phyloP scores from a whole-genome alignment of 2,329 filamentous ascomycete genomes.

The Xylariaceae sp. region DNA sequence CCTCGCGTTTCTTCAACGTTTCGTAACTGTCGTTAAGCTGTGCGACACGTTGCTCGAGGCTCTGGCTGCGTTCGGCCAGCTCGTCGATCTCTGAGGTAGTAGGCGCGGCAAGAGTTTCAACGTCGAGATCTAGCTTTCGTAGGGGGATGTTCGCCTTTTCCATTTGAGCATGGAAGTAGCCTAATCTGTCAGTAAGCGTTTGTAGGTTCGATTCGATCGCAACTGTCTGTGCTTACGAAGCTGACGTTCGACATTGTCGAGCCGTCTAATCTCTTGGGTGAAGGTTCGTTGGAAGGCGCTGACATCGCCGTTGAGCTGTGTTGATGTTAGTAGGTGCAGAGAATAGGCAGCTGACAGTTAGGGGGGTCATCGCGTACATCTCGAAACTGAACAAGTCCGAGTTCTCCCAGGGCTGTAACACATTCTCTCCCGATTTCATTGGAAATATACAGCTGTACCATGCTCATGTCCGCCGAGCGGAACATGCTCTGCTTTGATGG shows the following conservation, averaged over 20 bases:
- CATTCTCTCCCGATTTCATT: constrained; percentile 99
- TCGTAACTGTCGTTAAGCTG: constrained; percentile 98
- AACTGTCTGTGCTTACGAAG: constrained; percentile 70
- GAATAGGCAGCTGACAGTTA: constrained; percentile 24
- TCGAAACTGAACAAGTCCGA: constrained; percentile 95
- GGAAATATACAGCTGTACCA: constrained; percentile 99
- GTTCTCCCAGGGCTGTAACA: constrained; percentile 92
- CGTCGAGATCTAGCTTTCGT: constrained; percentile 89
- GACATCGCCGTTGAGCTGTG: constrained; percentile 87
- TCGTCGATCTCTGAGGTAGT: constrained; percentile 96
- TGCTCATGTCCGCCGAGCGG: constrained; percentile 99
- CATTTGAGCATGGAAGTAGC: constrained; percentile 96
- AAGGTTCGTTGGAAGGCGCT: constrained; percentile 97
- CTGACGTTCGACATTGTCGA: constrained; percentile 98
- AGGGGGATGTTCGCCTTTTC: constrained; percentile 88
- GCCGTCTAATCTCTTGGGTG: constrained; percentile 93
- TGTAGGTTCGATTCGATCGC: constrained; percentile 5
- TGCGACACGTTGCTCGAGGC: constrained; percentile 87
- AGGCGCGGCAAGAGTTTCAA: constrained; percentile 83
- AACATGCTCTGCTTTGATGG: constrained; percentile 89
- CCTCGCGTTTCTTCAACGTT: constrained; percentile 95
- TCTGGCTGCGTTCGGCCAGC: constrained; percentile 88
- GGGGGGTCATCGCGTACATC: constrained; percentile 70
- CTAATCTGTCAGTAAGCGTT: constrained; percentile 54
- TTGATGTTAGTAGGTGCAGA: constrained; percentile 27